phyloP scores from a whole-genome alignment of 2,329 filamentous ascomycete genomes.

The Ceratocystis destructans region DNA sequence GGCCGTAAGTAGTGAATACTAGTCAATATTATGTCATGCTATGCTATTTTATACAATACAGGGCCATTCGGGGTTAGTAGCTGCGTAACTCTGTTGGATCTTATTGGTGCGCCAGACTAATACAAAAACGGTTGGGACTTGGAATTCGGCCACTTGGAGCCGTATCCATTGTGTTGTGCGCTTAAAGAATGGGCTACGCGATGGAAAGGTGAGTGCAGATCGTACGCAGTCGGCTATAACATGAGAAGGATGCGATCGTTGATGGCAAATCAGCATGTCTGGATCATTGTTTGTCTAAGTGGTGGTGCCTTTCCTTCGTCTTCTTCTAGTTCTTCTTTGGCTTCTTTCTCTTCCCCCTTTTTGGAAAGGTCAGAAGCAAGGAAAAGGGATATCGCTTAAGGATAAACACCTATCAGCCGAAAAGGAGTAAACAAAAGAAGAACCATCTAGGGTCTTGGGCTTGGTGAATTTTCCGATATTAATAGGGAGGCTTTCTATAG shows the following conservation, averaged over 20 bases:
- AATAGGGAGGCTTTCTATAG: too few relatives aligned
- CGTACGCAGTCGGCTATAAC: not conserved
- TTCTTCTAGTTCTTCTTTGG: too few relatives aligned
- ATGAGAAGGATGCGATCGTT: not conserved
- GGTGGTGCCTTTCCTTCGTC: too few relatives aligned
- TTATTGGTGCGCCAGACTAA: not conserved
- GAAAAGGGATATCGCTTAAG: not conserved
- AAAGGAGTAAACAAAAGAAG: constrained; percentile 4
- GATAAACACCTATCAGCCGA: not conserved
- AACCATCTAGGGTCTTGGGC: not conserved
- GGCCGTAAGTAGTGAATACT: too few relatives aligned
- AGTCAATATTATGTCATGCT: too few relatives aligned
- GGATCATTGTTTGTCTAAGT: too few relatives aligned
- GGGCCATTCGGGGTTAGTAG: too few relatives aligned
- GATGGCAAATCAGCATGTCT: not conserved
- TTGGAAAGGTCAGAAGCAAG: not conserved
- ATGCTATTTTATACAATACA: too few relatives aligned
- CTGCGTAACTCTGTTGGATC: not conserved
- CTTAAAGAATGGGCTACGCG: not conserved
- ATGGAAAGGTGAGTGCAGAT: not conserved
- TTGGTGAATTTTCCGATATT: too few relatives aligned
- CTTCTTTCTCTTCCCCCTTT: not conserved
- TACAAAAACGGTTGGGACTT: not conserved
- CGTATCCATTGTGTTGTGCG: not conserved
- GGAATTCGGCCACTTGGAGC: not conserved